Conservation (phyloP, 371 early-diverging fungal genomes). For the Nematocida homosporus region DNA sequence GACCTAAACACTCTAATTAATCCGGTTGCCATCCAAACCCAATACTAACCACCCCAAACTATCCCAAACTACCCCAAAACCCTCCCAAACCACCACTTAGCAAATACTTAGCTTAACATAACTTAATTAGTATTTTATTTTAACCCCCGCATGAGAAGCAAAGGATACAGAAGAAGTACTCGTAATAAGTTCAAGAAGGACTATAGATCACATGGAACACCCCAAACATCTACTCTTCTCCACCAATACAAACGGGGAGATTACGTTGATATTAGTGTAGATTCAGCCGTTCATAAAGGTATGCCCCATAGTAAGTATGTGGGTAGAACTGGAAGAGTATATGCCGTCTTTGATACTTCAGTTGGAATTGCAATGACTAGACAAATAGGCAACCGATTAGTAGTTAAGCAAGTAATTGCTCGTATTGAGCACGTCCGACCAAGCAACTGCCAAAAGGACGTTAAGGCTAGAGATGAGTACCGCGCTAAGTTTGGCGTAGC, state of each 20-base stretch:
- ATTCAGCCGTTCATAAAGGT: conserved; percentile 95
- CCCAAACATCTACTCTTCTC: conserved; percentile 87
- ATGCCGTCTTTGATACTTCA: conserved; percentile 69
- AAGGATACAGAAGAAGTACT: conserved; percentile 88
- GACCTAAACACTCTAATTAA: no score
- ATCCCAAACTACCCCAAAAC: no score
- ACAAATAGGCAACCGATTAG: conserved; percentile 87
- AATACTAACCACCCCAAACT: no score
- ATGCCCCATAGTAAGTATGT: conserved; percentile 99
- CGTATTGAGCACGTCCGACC: conserved; percentile 97
- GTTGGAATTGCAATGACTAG: conserved; percentile 96
- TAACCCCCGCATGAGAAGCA: conserved; percentile 64
- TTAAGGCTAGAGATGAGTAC: conserved; percentile 87
- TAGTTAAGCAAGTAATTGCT: conserved; percentile 94
- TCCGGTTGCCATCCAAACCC: no score
- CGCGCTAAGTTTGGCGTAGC: conserved; percentile 76
- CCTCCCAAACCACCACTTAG: no score
- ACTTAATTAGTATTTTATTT: conserved; percentile 46
- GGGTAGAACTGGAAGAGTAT: conserved; percentile 72
- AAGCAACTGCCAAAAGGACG: conserved; percentile 96
- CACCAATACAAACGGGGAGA: conserved; percentile 94
- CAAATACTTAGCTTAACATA: no score
- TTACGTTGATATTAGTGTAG: conserved; percentile 92
- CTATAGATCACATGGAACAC: conserved; percentile 79
- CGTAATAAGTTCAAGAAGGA: conserved; percentile 92